A percentile compares a stretch with the other conserved stretches of the same genome.
These are phyloP conservation scores for Mesembryanthemum crystallinum DNA, from an alignment of 148 eudicot genomes.

Conservation along the genomic window DNA sequence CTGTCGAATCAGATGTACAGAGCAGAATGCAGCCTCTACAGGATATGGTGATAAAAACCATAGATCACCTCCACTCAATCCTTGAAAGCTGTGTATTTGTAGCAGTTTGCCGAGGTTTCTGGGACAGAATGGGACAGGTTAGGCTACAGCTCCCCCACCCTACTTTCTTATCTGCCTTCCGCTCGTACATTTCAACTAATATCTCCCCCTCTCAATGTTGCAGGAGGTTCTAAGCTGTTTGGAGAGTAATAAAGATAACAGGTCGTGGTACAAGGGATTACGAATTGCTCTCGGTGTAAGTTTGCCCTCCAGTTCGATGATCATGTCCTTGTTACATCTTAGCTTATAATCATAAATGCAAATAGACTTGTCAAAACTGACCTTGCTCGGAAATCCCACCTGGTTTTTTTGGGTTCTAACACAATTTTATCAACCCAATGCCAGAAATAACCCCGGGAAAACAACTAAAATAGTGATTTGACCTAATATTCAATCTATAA, in stretches of 20 bases:
- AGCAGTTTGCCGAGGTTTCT: constrained; percentile 56
- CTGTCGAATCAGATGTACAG: constrained; percentile 53
- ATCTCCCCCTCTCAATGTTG: neutral
- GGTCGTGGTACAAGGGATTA: constrained; percentile 61
- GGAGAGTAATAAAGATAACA: constrained; percentile 63
- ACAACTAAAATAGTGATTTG: too few relatives aligned
- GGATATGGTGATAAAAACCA: constrained; percentile 47
- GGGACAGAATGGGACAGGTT: constrained; percentile 83
- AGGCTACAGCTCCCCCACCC: neutral
- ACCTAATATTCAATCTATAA: too few relatives aligned
- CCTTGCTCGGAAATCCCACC: too few relatives aligned
- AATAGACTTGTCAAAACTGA: too few relatives aligned
- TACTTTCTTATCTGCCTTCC: neutral
- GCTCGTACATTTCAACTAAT: constrained; percentile 15
- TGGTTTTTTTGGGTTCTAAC: too few relatives aligned
- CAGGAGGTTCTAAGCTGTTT: constrained; percentile 61
- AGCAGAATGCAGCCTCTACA: constrained; percentile 64
- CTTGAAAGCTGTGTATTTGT: constrained; percentile 55
- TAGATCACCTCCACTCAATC: constrained; percentile 52
- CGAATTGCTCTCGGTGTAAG: constrained; percentile 75
- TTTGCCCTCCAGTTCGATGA: neutral
- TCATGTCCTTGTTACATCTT: neutral
- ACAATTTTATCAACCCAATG: too few relatives aligned
- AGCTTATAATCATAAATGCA: neutral
- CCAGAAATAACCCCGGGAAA: too few relatives aligned